phyloP scores from a whole-genome alignment of 495 filamentous ascomycete genomes.

The Podospora conica region DNA sequence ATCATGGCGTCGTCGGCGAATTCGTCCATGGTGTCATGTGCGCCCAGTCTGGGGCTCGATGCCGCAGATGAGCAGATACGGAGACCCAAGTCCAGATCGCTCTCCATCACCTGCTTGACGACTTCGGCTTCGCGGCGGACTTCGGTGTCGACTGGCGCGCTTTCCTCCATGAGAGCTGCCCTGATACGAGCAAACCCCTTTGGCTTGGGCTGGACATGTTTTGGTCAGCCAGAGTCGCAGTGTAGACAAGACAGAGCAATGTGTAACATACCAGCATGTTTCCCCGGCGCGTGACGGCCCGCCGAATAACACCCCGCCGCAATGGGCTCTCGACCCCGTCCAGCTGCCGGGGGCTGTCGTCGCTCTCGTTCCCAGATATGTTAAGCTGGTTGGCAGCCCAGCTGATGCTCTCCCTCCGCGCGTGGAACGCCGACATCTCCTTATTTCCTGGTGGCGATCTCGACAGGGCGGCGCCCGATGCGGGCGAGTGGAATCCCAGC shows the following conservation, averaged over 20 bases:
- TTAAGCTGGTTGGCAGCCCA: conserved; percentile 80
- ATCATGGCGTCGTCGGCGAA: conserved; percentile 57
- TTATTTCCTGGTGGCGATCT: conserved; percentile 41
- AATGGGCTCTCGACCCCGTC: conserved; percentile 42
- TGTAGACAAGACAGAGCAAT: conserved; percentile 50
- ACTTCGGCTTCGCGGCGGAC: conserved; percentile 90
- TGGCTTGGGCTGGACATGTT: conserved; percentile 65
- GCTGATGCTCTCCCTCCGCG: conserved; percentile 76
- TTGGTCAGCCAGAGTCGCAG: not conserved
- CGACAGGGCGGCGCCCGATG: conserved; percentile 26
- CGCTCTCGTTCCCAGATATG: conserved; percentile 73
- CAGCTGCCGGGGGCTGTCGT: conserved; percentile 57
- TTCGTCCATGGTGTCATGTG: conserved; percentile 48
- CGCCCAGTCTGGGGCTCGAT: conserved; percentile 42
- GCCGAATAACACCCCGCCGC: conserved; percentile 50
- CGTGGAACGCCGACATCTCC: conserved; percentile 39
- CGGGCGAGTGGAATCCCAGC: conserved; percentile 33
- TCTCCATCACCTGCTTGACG: conserved; percentile 84
- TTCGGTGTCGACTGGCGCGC: conserved; percentile 79
- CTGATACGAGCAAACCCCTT: conserved; percentile 90
- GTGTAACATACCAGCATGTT: conserved; percentile 80
- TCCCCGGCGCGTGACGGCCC: conserved; percentile 76
- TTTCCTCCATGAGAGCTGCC: conserved; percentile 83
- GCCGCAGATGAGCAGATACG: conserved; percentile 34
- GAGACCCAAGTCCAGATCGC: conserved; percentile 48